phyloP scores from a whole-genome alignment of 2,329 filamentous ascomycete species.

The Botrytis galanthina region DNA sequence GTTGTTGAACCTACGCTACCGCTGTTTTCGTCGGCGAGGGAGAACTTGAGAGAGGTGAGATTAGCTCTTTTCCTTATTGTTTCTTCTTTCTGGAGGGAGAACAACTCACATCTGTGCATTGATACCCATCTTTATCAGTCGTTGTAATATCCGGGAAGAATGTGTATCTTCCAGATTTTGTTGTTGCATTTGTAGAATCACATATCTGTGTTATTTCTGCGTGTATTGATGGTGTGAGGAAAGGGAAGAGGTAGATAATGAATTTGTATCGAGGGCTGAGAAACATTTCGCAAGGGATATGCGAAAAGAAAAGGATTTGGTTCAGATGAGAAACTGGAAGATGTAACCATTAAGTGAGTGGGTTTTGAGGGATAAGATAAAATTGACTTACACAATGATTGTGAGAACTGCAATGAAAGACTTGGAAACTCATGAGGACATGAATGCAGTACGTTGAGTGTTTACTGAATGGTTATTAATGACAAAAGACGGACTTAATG shows the following conservation, averaged over 20 bases:
- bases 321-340: background rate
- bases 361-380: background rate
- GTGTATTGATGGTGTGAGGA: conserved; percentile 2
- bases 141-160: background rate
- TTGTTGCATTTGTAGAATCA: background rate
- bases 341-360: no score
- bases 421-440: conserved; percentile 12
- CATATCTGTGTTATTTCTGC: conserved; percentile 4
- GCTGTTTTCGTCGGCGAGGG: background rate
- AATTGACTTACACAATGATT: conserved; percentile 4
- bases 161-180: conserved; percentile 14
- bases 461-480: background rate
- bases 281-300: background rate
- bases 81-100: background rate
- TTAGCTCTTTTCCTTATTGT: background rate
- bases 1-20: background rate
- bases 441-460: background rate
- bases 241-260: background rate
- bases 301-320: background rate
- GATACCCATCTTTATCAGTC: background rate
- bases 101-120: conserved; percentile 1
- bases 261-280: background rate
- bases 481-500: background rate
- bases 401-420: background rate
- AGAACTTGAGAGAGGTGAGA: background rate